Evolutionary conservation across 2,329 filamentous ascomycete species (phyloP).

Genomic region (Fusarium armeniacum): DNA sequence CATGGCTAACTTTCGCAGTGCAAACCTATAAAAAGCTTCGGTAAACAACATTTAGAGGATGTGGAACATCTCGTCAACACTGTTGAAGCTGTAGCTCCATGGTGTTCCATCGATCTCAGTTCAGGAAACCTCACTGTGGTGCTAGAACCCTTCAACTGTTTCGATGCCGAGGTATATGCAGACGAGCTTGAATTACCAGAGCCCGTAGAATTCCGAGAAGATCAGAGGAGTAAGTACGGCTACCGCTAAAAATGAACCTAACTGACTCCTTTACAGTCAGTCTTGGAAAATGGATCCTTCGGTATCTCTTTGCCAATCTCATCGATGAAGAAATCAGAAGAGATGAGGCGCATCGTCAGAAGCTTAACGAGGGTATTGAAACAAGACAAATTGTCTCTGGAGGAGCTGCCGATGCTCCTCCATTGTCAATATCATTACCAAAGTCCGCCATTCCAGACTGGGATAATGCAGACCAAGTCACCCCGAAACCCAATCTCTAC

Average conservation of each 20-base stretch:
- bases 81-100: constrained; percentile 89
- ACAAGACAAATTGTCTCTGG: constrained; percentile 66
- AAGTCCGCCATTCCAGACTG: constrained; percentile 53
- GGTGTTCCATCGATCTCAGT: constrained; percentile 95
- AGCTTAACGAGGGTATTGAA: constrained; percentile 73
- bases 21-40: constrained; percentile 89
- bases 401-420: constrained; percentile 65
- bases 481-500: constrained; percentile 71
- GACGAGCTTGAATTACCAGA: constrained; percentile 85
- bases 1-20: constrained; percentile 68
- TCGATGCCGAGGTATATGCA: constrained; percentile 97
- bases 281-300: constrained; percentile 94
- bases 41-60: constrained; percentile 93
- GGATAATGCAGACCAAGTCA: constrained; percentile 62
- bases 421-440: constrained; percentile 69
- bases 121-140: constrained; percentile 93
- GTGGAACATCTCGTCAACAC: constrained; percentile 90
- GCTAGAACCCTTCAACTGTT: constrained; percentile 94
- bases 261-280: constrained; percentile 75
- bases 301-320: constrained; percentile 90
- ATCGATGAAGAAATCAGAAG: constrained; percentile 91
- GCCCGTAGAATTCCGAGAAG: constrained; percentile 85
- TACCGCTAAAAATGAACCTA: background rate
- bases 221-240: constrained; percentile 82
- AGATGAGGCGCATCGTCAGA: constrained; percentile 80